Evolutionary conservation across 1,139 yeast genomes (phyloP), one percentile per base, ranked within the genome.

Genomic region (Sugiyamaella grinbergsii): DNA sequence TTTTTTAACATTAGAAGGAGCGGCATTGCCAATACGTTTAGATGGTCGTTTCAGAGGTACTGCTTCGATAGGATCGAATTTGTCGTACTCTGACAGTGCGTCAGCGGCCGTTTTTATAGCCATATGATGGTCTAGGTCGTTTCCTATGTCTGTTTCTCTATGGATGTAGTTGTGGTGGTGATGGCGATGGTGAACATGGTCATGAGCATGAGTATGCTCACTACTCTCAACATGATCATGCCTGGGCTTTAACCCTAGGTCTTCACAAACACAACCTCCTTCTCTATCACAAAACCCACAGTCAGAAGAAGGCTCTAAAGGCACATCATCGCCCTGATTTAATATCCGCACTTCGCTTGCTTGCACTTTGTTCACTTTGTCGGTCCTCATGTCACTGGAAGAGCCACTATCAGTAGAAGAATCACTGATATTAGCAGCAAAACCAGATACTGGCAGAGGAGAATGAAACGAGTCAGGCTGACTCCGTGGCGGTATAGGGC

Each of bases 281-380:
- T 57, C 67, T 10, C 57, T 53, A 26, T 59, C 64, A 50, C 71
- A 67, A 5, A 66, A 56, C 6, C 68, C 70, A 52, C 71, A 67
- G 41, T 56, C 58, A n/a, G 45, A 34, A 8, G 47, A 15, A 3
- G 46, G 24, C 19, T 36, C 41, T 22, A 49, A 19, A 2, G 48
- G 41, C 3, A 23, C 37, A n/a, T 45, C 24, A 20, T 41, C 34
- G 8, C 29, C 8, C 26, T 19, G 28, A 13, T 41, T 41, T 31
- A 41, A 22, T 11, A 15, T 11, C 15, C 22, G 22, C 8, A 32
- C 45, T 26, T 28, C 22, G 31, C 13, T 24, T 7, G 33, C 5
- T 39, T n/a, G n/a, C n/a, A n/a, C n/a, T n/a, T n/a, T n/a, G n/a
- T n/a, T n/a, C n/a, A n/a, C n/a, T n/a, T n/a, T n/a, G n/a, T n/a